Base-by-base conservation (phyloP, 352 stramenopile genomes). In the Pythium volutum region DNA sequence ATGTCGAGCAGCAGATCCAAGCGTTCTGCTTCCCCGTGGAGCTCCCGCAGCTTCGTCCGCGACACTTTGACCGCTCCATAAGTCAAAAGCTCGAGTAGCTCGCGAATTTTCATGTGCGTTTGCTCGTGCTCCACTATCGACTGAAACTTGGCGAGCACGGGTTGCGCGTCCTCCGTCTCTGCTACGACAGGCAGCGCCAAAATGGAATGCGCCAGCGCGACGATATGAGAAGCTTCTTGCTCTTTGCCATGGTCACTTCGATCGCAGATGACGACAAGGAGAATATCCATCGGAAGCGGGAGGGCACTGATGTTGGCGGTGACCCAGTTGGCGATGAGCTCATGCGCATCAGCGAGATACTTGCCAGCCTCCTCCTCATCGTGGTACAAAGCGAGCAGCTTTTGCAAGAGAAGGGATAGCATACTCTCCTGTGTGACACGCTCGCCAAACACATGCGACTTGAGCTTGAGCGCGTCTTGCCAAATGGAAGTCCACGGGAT, bases 361-460 rank as follows among this genome's bases (percentile, higher is more conserved):
- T 27, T 45, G 25, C 18, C 27, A 3, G 23, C 3, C 1, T 59
- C 33, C 6, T 55, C 51, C 25, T 51, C 50, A 26, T 68, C 53
- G 11, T 64, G 27, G 16, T 48, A 42, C 36, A 45, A 25, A 3
- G 18, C n/a, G 15, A 59, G 25, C 6, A 91, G 53, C 36, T 86
- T 77, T 26, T 71, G 73, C 31, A 88, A 59, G 36, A 91, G 75
- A 12, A 75, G 57, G 18, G 77, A 73, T 7, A 89, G 59, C 23
- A 91, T 84, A 23, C 57, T 64, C 41, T 91, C 73, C 60, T 87
- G 74, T 15, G 56, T 76, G 2, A 89, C 36, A 18, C 74, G 70
- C 26, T 87, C 80, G 2, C 78, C 80, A 68, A 91, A 89, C 7
- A 84, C 70, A 60, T 88, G 82, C 9, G 79, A 78, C 68, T 91